Evolutionary conservation across 2,329 filamentous ascomycete species (phyloP), one percentile per base, ranked within the genome.

Genomic region (Nothophoma quercina): DNA sequence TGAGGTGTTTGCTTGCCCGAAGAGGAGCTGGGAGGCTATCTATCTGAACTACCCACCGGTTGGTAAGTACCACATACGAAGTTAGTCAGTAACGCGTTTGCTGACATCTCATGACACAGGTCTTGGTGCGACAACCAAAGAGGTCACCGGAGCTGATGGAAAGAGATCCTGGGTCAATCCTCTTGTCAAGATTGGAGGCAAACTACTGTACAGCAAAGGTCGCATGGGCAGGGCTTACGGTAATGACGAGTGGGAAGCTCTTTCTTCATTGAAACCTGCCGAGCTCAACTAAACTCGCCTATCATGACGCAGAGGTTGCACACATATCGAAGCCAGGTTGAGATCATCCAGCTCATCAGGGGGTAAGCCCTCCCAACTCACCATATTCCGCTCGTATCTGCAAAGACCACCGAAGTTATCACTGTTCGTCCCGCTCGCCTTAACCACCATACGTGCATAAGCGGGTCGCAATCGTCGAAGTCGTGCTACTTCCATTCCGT

Each of bases 21-120:
- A 50, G 41, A 55, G 46, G 25, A 36, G 46, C n/a, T 58, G 55
- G 55, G 55, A 58, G 30, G 55, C 47, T n/a, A 38, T 58, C 4
- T 58, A 58, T 29, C 8, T 58, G 1, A 58, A 58, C 26, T 58
- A 58, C 25, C 25, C 45, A 18, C 55, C 55, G 2, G 43, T 45
- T 8, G 55, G 55, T 58, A 32, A 43, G 55, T 50, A 3, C 7
- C 13, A 3, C 15, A 9, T 18, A n/a, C n/a, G n/a, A n/a, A n/a
- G n/a, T n/a, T n/a, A n/a, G n/a, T n/a, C n/a, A n/a, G n/a, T n/a
- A n/a, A n/a, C n/a, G n/a, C n/a, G 1, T 3, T 12, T 30, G 23
- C 46, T 49, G 9, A 49, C n/a, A 19, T 38, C 25, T 4, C 13
- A 7, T 9, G 21, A 29, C 28, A 1, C 30, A 58, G 55, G 55